These are phyloP conservation scores for Capniomyces stellatus DNA, from an alignment of 371 early-diverging fungal genomes.

Conservation along the genomic window DNA sequence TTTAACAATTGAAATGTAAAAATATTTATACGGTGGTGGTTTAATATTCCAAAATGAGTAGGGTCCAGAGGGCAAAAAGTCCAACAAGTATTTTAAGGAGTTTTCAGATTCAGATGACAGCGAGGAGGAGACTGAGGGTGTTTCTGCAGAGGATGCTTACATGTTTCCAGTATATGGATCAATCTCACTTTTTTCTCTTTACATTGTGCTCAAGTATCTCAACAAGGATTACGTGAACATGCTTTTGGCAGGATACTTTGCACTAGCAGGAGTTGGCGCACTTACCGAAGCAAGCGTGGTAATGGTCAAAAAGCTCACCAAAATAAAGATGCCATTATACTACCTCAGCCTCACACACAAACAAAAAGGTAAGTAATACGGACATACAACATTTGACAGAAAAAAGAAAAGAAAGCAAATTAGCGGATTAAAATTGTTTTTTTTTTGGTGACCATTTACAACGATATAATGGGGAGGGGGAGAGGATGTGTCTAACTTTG, in stretches of 20 bases:
- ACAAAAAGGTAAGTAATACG: too few species aligned
- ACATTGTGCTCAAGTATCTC: conserved; percentile 66
- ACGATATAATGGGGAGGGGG: too few species aligned
- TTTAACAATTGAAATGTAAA: too few species aligned
- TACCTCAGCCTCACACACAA: conserved; percentile 46
- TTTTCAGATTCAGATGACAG: conserved; percentile 36
- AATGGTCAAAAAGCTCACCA: conserved; percentile 26
- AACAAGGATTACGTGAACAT: conserved; percentile 70
- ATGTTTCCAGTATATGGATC: conserved; percentile 87
- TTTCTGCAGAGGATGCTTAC: conserved; percentile 77
- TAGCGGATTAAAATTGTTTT: too few species aligned
- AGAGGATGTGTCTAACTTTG: too few species aligned
- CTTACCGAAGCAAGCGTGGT: conserved; percentile 42
- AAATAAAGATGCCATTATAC: conserved; percentile 43
- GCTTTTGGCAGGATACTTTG: conserved; percentile 74
- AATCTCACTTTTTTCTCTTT: conserved; percentile 59
- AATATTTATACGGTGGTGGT: too few species aligned
- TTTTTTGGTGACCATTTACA: too few species aligned
- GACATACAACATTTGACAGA: too few species aligned
- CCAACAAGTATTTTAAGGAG: conserved; percentile 11
- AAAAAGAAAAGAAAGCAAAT: too few species aligned
- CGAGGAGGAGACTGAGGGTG: conserved; percentile 45
- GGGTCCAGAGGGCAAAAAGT: conserved; percentile 18
- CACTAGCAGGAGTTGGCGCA: conserved; percentile 60
- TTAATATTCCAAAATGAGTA: too few species aligned